Percentiles rank a stretch among this genome's conserved stretches.
Evolutionary conservation across 2,329 filamentous ascomycete species (phyloP).

Genomic region (Macrophomina phaseolina): DNA sequence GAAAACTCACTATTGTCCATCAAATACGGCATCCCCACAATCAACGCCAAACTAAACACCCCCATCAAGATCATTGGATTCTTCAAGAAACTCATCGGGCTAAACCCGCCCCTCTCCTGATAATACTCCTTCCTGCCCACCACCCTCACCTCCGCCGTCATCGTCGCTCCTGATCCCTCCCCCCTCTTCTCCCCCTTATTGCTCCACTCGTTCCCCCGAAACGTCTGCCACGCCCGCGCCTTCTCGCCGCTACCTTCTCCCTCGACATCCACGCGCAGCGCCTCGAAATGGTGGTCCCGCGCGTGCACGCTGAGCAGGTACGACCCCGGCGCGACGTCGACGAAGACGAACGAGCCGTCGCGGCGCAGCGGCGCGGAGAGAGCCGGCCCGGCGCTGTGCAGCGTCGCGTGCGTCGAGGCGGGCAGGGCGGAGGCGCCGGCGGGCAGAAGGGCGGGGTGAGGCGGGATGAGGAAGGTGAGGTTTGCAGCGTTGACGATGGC

Average conservation of each 20-base stretch:
- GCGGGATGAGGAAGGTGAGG: constrained; percentile 18
- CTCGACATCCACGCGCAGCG: constrained; percentile 77
- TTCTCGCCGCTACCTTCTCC: constrained; percentile 42
- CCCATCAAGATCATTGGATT: constrained; percentile 97
- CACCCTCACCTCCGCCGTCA: constrained; percentile 60
- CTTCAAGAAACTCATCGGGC: constrained; percentile 78
- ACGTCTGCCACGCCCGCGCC: constrained; percentile 80
- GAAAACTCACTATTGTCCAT: constrained; percentile 81
- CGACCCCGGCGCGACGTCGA: constrained; percentile 70
- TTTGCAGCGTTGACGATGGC: constrained; percentile 11
- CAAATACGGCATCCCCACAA: constrained; percentile 92
- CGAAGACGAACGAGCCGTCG: constrained; percentile 76
- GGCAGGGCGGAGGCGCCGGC: constrained; percentile 4
- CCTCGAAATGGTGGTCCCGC: constrained; percentile 75
- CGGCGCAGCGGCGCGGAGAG: constrained; percentile 69
- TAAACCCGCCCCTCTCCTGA: constrained; percentile 69
- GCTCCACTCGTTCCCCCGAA: constrained; percentile 85
- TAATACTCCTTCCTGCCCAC: constrained; percentile 75
- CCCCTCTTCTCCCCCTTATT: constrained; percentile 74
- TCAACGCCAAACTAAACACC: constrained; percentile 78
- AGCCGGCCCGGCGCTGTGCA: constrained; percentile 61
- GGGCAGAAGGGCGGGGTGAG: constrained; percentile 30
- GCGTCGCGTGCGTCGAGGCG: constrained; percentile 67
- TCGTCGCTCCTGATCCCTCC: constrained; percentile 46
- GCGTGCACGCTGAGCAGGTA: constrained; percentile 86